Base-by-base conservation (phyloP, 345 rosid genomes). In the Aegle marmelos region DNA sequence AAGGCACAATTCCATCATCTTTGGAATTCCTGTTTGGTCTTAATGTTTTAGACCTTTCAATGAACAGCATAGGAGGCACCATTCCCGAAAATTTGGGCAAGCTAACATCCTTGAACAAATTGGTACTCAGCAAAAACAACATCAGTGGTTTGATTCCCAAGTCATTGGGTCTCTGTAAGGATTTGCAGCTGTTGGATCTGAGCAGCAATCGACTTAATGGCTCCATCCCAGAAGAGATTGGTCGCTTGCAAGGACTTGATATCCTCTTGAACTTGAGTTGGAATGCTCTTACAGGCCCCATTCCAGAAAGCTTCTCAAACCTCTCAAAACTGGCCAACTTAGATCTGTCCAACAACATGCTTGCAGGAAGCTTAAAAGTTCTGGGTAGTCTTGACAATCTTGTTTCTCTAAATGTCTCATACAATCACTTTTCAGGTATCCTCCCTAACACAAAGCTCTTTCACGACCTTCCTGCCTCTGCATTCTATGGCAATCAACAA, bases 221-320 rank as follows among this genome's bases (percentile, higher is more conserved):
- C 73, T 77, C 78, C 19, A 86, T 91, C 69, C 96, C 96, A 11
- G 71, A 79, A 7, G 89, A 87, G 82, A 76, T 91, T 45, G 92
- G 93, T 37, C 68, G 69, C n/a, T 75, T 90, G 83, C 87, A 88
- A 63, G 91, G 82, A 56, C 76, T 91, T 24, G 93, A 91, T 73
- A 91, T 90, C 79, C 85, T 89, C 36, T 75, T 91, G 83, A 91
- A 90, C 79, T 80, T 91, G 81, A 91, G 96, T 63, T 74, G 91
- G 84, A 91, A 91, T 74, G 81, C 85, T 68, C 82, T 91, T 5
- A 82, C 87, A 1, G 91, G 92, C 24, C 75, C 87, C n/a, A 81
- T 91, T 72, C 96, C 96, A 14, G 82, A 76, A 77, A 84, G 89
- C 73, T 86, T 90, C 73, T 58, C 88, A 3, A 82, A 79, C 74